phyloP scores from a whole-genome alignment of 768 basidiomycete genomes.

The Collybia nuda region DNA sequence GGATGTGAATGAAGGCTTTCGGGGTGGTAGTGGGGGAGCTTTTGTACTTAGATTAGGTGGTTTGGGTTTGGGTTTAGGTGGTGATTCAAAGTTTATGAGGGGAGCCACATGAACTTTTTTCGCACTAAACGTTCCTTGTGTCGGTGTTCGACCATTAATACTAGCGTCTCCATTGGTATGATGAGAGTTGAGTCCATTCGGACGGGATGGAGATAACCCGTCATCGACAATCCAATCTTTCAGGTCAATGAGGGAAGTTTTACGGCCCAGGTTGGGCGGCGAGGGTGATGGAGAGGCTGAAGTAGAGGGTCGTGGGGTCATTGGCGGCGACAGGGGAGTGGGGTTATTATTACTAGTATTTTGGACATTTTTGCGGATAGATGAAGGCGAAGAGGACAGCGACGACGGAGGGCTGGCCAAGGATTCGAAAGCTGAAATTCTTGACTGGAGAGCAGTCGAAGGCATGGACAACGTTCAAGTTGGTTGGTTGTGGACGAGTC shows the following conservation, averaged over 20 bases:
- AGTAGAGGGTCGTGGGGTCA: constrained; percentile 42
- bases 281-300: constrained; percentile 48
- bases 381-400: constrained; percentile 13
- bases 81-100: constrained; percentile 58
- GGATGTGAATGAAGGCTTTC: constrained; percentile 56
- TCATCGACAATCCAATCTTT: constrained; percentile 75
- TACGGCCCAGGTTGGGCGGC: constrained; percentile 46
- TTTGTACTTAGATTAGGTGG: constrained; percentile 19
- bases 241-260: constrained; percentile 67
- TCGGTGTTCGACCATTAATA: constrained; percentile 19
- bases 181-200: constrained; percentile 17
- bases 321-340: constrained; percentile 43
- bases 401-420: constrained; percentile 30
- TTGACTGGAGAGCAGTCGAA: constrained; percentile 50
- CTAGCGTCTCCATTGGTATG: constrained; percentile 3
- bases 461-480: constrained; percentile 28
- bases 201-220: constrained; percentile 34
- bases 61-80: constrained; percentile 33
- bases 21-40: constrained; percentile 65
- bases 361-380: constrained; percentile 13
- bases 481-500: not conserved
- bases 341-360: constrained; percentile 40
- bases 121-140: constrained; percentile 21
- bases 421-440: constrained; percentile 67
- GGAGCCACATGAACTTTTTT: constrained; percentile 26